Evolutionary conservation across 2,329 filamentous ascomycete species (phyloP), one percentile per base, ranked within the genome.

Genomic region (Colletotrichum abscissum): DNA sequence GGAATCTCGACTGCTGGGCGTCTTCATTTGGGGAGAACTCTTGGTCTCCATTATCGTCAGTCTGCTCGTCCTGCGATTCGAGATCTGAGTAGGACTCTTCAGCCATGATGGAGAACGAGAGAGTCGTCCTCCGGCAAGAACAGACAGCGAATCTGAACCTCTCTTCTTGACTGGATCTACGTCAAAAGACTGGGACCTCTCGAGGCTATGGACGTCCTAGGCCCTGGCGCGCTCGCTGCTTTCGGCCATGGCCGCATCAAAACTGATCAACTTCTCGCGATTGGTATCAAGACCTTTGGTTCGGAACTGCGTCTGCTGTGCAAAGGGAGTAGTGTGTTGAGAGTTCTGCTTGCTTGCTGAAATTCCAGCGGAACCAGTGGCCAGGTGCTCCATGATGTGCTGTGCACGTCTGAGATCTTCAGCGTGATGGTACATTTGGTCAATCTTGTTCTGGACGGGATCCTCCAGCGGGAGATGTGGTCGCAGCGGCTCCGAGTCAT

Each of bases 321-420:
- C 8, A 8, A 28, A 7, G 22, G 46, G 42, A 35, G 22, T n/a
- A 2, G 38, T 28, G 8, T 46, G n/a, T 19, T 24, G n/a, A 8
- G 63, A 42, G 2, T 11, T 1, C 6, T 46, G 24, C 8, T 11
- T 30, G 11, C 4, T 28, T 28, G 28, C 33, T 38, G 56, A 16
- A 24, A 24, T 8, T 12, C 26, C 54, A 19, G 26, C 30, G 63
- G 73, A 28, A 62, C 80, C 74, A 49, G 77, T 78, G 16, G 79
- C 77, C 14, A 84, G 75, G 57, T 83, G 81, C 57, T 82, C 80
- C 57, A 80, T 76, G 68, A 81, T 81, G 71, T 84, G 82, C 35
- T 80, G 78, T 22, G 79, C 75, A 59, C 77, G 77, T 63, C 82
- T 78, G 5, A 85, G 78, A 28, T 81, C 79, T 52, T 82, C 75